Conservation (phyloP, 768 basidiomycete species). For the Tricholoma sp. region DNA sequence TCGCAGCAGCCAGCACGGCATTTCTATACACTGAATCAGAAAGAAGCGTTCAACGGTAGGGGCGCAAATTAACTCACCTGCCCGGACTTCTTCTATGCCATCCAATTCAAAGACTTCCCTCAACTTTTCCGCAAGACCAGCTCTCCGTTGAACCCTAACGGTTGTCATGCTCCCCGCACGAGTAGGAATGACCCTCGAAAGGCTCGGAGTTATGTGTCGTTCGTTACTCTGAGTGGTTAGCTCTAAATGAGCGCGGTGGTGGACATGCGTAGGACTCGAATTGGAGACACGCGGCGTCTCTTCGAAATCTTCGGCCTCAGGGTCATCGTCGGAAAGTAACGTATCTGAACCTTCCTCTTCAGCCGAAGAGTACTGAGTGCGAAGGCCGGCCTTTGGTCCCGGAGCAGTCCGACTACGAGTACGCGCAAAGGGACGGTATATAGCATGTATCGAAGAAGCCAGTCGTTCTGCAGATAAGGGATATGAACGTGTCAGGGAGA, state of each 20-base stretch:
- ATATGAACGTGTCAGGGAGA: slow-evolving; percentile 2
- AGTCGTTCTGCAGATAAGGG: slow-evolving; percentile 38
- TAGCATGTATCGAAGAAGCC: slow-evolving; percentile 85
- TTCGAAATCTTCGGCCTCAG: slow-evolving; percentile 52
- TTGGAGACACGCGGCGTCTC: slow-evolving; percentile 39
- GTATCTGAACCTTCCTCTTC: slow-evolving; percentile 31
- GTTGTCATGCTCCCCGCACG: slow-evolving; percentile 68
- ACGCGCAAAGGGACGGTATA: slow-evolving; percentile 75
- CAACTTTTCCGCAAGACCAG: slow-evolving; percentile 80
- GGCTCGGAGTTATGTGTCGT: neutral
- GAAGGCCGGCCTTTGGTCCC: slow-evolving; percentile 12
- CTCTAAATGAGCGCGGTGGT: slow-evolving; percentile 16
- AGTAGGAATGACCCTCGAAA: slow-evolving; percentile 21
- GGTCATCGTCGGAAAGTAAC: slow-evolving; percentile 45
- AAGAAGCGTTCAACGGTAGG: neutral
- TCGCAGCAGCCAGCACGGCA: slow-evolving; percentile 91
- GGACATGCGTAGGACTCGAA: slow-evolving; percentile 5
- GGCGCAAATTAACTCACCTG: slow-evolving; percentile 44
- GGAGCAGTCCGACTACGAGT: slow-evolving; percentile 41
- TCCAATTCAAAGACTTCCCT: slow-evolving; percentile 82
- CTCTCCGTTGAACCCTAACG: slow-evolving; percentile 61
- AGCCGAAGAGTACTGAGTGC: slow-evolving; percentile 17
- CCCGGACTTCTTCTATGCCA: slow-evolving; percentile 78
- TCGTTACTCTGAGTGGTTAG: slow-evolving; percentile 2
- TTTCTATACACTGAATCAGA: slow-evolving; percentile 45